phyloP scores from a whole-genome alignment of 192 early-diverging fungal genomes.

The Linnemannia zychae region DNA sequence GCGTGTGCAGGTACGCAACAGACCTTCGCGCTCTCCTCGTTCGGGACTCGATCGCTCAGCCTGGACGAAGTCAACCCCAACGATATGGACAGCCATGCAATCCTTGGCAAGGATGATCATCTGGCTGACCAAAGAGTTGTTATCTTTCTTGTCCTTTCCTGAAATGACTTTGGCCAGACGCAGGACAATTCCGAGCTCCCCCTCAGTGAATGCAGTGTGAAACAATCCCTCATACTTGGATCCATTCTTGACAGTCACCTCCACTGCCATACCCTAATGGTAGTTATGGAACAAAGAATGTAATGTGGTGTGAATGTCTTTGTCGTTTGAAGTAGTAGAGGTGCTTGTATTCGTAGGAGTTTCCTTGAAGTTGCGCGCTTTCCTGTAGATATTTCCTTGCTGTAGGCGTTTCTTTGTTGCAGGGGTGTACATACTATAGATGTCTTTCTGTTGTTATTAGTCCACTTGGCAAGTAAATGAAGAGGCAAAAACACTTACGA shows the following conservation, averaged over 20 bases:
- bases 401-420: not conserved
- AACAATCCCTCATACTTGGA: conserved; percentile 78
- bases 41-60: conserved; percentile 54
- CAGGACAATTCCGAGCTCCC: conserved; percentile 76
- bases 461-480: no score
- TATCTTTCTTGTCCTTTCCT: conserved; percentile 57
- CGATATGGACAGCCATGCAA: conserved; percentile 67
- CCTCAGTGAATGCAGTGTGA: conserved; percentile 68
- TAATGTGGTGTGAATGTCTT: not conserved
- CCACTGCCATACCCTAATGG: conserved; percentile 74
- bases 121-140: conserved; percentile 54
- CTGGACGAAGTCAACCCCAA: conserved; percentile 65
- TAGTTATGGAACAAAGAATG: not conserved
- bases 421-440: no score
- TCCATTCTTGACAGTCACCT: conserved; percentile 70
- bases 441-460: no score
- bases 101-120: conserved; percentile 79
- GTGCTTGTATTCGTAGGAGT: not conserved
- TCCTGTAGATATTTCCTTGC: not conserved
- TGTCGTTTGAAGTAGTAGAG: not conserved
- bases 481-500: conserved; percentile 60
- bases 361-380: no score
- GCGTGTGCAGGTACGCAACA: not conserved
- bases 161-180: conserved; percentile 65
- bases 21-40: conserved; percentile 70